Base-by-base conservation (phyloP, 1,284 basidiomycete genomes). In the Singerocomus inundabilis region DNA sequence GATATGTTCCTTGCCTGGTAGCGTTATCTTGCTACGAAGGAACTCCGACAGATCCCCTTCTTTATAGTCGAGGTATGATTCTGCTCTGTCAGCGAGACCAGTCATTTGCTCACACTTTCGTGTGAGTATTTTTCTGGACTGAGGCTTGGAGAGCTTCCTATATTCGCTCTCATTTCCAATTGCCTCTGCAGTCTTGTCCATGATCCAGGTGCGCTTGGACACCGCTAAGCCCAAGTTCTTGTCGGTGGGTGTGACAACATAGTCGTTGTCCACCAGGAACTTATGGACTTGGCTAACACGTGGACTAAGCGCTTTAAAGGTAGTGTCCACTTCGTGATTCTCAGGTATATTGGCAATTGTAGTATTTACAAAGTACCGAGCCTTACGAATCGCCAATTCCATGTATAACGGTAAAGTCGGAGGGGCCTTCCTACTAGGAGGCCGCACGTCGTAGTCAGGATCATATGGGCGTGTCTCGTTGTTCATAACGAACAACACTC, bases 221-320 rank as follows among this genome's bases (percentile, higher is more conserved):
- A 54, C 52, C 26, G 52, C 44, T 0, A 55, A 5, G 1, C 54
- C 54, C 0, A 56, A 3, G 3, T 56, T 56, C 34, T 56, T 56
- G 1, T 56, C 45, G 0, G 54, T 56, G 0, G 43, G 0, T 0
- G 49, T 56, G 0, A 56, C 3, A 30, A 56, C 42, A 1, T 56
- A 56, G 0, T 53, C 1, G 1, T 56, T 46, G 10, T 44, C 13
- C 0, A 24, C 0, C 0, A 55, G 5, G 31, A 55, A 55, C 1
- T n/a, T 2, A 0, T 12, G 15, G 1, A 48, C 4, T 0, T 9
- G 0, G 0, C 18, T 18, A 0, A 26, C 0, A 1, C 8, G 9
- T 0, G 46, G 46, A 25, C 26, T 33, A 2, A 48, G 41, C 18
- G 28, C 7, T 46, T 21, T 34, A n/a, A 10, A 49, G 1, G 24